Evolutionary conservation across 1,139 yeast species (phyloP), one percentile per base, ranked within the genome.

Genomic region (Hyphopichia khmerensis): DNA sequence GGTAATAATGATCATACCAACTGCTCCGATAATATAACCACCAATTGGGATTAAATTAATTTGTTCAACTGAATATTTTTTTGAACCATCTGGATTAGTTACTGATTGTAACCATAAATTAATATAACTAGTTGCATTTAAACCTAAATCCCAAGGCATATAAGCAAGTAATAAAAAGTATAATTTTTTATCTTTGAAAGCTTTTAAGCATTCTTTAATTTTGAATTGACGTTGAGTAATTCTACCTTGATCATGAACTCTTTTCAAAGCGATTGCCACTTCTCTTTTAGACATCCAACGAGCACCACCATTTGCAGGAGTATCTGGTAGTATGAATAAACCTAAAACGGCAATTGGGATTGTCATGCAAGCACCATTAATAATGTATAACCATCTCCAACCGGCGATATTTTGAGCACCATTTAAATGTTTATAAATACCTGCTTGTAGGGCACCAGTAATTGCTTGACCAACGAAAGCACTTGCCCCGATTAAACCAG

Each of bases 31-130:
- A 27, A 71, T 53, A 47, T 66, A 60, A 2, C 67, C 67, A 11
- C 33, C 40, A n/a, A 30, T 26, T 4, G 43, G 41, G 14, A 39
- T 39, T 16, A 39, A 16, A 21, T 39, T 39, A 2, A 39, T 29
- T 33, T 39, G 37, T 19, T 31, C 36, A 18, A 65, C 57, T 2
- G 63, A 44, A 49, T 65, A 77, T 38, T 64, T 58, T 24, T 57
- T 50, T 4, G 33, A 24, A 14, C 37, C 37, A 21, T 39, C 41
- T 3, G 37, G 14, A 29, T 39, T 40, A 3, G 8, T 10, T 21
- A 69, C 56, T 15, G 77, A 69, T 52, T 73, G 70, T 42, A 75
- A 59, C 80, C 81, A 76, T 41, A 75, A 60, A 13, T 40, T 42
- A 15, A 72, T 58, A 36, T 82, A 55, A 18, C 65, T 60, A 8